These are phyloP conservation scores for Clonostachys solani DNA, from an alignment of 2,329 filamentous ascomycete genomes.

Conservation along the genomic window DNA sequence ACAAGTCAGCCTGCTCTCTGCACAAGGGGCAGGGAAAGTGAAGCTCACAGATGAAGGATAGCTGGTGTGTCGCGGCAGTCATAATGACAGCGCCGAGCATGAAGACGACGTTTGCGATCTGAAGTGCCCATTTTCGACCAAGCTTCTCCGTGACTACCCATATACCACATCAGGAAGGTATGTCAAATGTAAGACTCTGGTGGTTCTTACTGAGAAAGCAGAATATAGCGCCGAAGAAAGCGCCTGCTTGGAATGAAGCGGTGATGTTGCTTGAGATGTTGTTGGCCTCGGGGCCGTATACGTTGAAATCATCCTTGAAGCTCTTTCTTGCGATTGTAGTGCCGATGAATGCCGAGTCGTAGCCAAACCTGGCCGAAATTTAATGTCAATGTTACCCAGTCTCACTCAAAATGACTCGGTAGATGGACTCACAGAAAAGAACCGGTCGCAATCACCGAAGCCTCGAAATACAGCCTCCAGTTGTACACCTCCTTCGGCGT, in stretches of 20 bases:
- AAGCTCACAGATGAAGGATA: constrained; percentile 35
- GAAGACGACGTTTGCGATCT: constrained; percentile 37
- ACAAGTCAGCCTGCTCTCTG: neutral
- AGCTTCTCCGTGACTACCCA: constrained; percentile 36
- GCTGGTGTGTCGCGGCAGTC: constrained; percentile 30
- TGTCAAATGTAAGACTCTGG: neutral
- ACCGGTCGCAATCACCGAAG: constrained; percentile 42
- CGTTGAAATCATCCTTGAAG: constrained; percentile 37
- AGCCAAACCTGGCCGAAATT: constrained; percentile 36
- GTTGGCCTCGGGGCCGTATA: constrained; percentile 17
- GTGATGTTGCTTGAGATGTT: constrained; percentile 38
- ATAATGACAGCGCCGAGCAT: constrained; percentile 37
- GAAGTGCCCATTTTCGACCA: constrained; percentile 45
- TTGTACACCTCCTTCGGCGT: constrained; percentile 53
- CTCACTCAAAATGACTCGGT: neutral
- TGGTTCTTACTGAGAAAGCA: constrained; percentile 28
- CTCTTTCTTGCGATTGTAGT: constrained; percentile 44
- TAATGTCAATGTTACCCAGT: neutral
- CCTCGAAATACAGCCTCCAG: constrained; percentile 41
- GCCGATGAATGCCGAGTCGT: constrained; percentile 50
- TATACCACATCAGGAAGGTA: neutral
- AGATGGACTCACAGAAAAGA: constrained; percentile 28
- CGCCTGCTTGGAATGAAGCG: constrained; percentile 41
- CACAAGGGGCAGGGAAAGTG: neutral
- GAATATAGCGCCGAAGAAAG: constrained; percentile 47